Evolutionary conservation across 176 grass and related monocot genomes (phyloP), one percentile per base, ranked within the genome.

Genomic region (Hyparrhenia diplandra): DNA sequence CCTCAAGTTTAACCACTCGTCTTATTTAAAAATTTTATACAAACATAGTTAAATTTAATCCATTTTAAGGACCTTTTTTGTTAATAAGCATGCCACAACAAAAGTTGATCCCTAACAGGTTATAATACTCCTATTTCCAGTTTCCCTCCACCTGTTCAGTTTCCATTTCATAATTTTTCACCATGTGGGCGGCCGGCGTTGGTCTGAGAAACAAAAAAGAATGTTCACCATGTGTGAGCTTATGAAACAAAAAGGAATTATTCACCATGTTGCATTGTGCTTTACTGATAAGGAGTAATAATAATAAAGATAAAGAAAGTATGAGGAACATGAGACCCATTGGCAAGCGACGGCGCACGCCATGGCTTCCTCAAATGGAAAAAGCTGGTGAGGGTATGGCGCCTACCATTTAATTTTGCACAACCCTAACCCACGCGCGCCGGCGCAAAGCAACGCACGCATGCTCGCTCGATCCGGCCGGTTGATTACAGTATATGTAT

Each of bases 301-400:
- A n/a, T 16, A 64, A 14, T 31, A 18, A 64, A 31, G 61, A 35
- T 16, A 66, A 8, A 20, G 17, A 35, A 11, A 10, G 13, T 57
- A 10, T 10, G 3, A 66, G 32, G 31, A n/a, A 35, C 77, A 68
- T 67, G 77, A 67, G 43, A 0, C 63, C 77, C 77, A 68, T 67
- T 52, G 47, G 2, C 30, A 18, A 67, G 42, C 43, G 27, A 34
- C 61, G 63, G 2, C 32, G 63, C 82, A 71, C 69, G 69, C 69
- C 41, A 43, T 17, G 2, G 16, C 16, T 71, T 18, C 69, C 25
- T 47, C 25, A 45, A 75, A 42, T 35, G 24, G 1, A 63, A 82
- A 82, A 85, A 37, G 74, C 64, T 77, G 82, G 43, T 47, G 20
- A 32, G 1, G 12, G 82, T 70, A 85, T 85, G 82, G 74, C 58